Evolutionary conservation across 2,329 filamentous ascomycete species (phyloP).

Genomic region (Sclerotinia minor): DNA sequence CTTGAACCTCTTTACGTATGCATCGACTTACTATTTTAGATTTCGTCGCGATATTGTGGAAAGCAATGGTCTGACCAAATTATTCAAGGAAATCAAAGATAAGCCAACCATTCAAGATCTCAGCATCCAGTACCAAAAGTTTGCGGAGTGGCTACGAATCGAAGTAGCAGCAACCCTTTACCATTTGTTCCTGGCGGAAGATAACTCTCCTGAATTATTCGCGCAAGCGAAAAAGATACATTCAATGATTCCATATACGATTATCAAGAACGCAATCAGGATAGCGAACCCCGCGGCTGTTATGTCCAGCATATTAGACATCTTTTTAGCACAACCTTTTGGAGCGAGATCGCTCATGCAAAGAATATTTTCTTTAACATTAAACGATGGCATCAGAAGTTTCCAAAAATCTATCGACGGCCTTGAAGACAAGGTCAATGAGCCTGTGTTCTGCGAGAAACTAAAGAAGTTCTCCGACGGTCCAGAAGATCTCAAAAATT

Average conservation of each 20-base stretch:
- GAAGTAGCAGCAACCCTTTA: constrained; percentile 96
- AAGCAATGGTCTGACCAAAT: constrained; percentile 79
- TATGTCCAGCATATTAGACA: constrained; percentile 91
- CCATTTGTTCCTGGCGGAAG: constrained; percentile 94
- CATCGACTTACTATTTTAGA: constrained; percentile 42
- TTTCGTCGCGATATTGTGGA: constrained; percentile 69
- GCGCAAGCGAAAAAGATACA: constrained; percentile 93
- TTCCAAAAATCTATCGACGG: constrained; percentile 86
- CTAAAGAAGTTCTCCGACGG: constrained; percentile 76
- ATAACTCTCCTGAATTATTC: constrained; percentile 96
- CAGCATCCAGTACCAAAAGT: constrained; percentile 94
- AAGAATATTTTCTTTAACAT: constrained; percentile 86
- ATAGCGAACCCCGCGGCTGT: constrained; percentile 95
- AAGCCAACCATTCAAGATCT: constrained; percentile 86
- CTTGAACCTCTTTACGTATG: neutral
- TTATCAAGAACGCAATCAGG: constrained; percentile 95
- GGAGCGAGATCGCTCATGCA: constrained; percentile 88
- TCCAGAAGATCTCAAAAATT: constrained; percentile 71
- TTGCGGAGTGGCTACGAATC: constrained; percentile 96
- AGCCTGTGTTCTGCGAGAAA: constrained; percentile 76
- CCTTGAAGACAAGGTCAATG: constrained; percentile 75
- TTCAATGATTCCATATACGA: constrained; percentile 86
- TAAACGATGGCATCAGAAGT: constrained; percentile 84
- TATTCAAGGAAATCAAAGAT: constrained; percentile 90
- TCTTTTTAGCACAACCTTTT: constrained; percentile 95